Evolutionary conservation across 73 alveolate species (phyloP), one percentile per base, ranked within the genome.

Genomic region (Tetrahymena borealis): DNA sequence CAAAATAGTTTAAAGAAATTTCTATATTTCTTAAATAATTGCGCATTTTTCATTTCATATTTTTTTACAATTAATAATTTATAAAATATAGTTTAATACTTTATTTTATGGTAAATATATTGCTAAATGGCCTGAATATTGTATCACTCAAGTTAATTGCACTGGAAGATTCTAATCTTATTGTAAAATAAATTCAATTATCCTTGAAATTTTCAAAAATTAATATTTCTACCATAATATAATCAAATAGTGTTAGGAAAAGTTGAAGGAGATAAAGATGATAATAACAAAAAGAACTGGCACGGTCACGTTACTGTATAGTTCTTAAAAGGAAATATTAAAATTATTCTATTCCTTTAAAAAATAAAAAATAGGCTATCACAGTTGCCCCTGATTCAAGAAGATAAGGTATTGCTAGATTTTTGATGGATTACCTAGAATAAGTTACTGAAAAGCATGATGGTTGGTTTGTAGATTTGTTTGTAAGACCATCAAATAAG

Each of bases 301-400:
- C 99, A 98, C 96, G 99, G 99, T 28, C 99, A 98, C 94, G 99
- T 98, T 13, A 96, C 99, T 36, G 92, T 60, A 60, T 24, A 24
- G n/a, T 20, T 0, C 9, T 60, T 60, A 24, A 3, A 60, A 28
- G 85, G 2, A 15, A 20, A 20, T 24, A 0, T 24, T 20, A 60
- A 9, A 15, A 2, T 3, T 20, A 15, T 24, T 1, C n/a, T 15
- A 2, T 0, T 60, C 9, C 28, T 5, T 60, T n/a, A 18, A n/a
- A n/a, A n/a, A n/a, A n/a, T n/a, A n/a, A n/a, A n/a, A n/a, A n/a
- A n/a, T n/a, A 60, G 90, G 99, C 99, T n/a, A 99, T 98, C 13
- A 98, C 99, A 77, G 99, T 98, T 3, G 99, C 99, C 32, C 99
- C 99, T 0, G 96, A 98, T 91, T 98, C 97, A 91, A 93, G 99